Percentiles rank a stretch among this genome's conserved stretches.
These are phyloP conservation scores for Lyophyllum shimeji DNA, from an alignment of 768 basidiomycete genomes.

Conservation along the genomic window DNA sequence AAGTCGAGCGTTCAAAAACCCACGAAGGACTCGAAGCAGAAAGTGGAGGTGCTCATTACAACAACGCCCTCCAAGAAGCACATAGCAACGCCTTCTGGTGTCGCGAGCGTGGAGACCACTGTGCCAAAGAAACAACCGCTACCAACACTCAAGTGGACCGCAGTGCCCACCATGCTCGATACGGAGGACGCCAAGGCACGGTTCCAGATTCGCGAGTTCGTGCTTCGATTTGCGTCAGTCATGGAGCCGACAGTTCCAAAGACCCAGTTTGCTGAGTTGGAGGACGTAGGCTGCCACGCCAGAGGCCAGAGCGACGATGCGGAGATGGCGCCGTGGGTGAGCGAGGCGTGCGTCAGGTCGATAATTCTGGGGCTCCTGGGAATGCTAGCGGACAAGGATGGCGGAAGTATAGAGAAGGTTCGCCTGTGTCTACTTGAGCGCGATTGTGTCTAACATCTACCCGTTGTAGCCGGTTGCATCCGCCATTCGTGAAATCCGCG, in stretches of 20 bases:
- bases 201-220: constrained; percentile 74
- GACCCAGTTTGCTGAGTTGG: constrained; percentile 61
- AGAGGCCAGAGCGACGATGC: constrained; percentile 24
- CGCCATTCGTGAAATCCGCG: constrained; percentile 52
- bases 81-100: background rate
- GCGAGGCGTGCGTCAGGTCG: constrained; percentile 62
- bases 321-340: constrained; percentile 55
- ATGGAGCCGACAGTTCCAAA: constrained; percentile 45
- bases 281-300: constrained; percentile 43
- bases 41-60: constrained; percentile 1
- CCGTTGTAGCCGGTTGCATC: constrained; percentile 36
- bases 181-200: constrained; percentile 55
- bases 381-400: constrained; percentile 46
- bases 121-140: constrained; percentile 29
- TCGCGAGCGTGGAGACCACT: background rate
- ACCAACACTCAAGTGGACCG: constrained; percentile 55
- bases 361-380: constrained; percentile 63
- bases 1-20: background rate
- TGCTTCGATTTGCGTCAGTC: constrained; percentile 57
- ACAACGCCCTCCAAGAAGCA: background rate
- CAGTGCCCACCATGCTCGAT: constrained; percentile 41
- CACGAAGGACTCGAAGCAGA: background rate
- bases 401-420: constrained; percentile 37
- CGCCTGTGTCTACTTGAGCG: background rate
- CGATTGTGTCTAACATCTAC: background rate